Base-by-base conservation (phyloP, 2,329 filamentous ascomycete genomes). In the Trichophyton schoenleinii region DNA sequence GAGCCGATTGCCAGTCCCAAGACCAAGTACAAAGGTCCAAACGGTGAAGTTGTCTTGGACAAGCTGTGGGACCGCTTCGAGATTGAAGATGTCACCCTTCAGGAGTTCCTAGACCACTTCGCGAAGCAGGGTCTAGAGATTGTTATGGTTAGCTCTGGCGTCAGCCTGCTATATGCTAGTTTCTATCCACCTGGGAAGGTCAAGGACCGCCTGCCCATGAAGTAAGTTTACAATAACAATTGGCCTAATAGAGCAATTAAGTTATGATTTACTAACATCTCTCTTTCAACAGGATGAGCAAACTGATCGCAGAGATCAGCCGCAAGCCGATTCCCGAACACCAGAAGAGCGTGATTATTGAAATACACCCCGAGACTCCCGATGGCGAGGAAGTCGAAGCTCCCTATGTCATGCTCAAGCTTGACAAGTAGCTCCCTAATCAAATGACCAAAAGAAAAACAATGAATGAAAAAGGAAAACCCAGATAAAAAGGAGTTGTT, bases 21-120 rank as follows among this genome's bases (percentile, higher is more conserved):
- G 82, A 89, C 92, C 66, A 89, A 84, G 69, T 99, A 97, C 77
- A 79, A 85, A 71, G 88, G 90, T 22, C 87, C 86, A 59, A 88
- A 88, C 70, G 87, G 88, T 68, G 80, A 86, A 67, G 89, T 95
- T 18, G 84, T 81, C 25, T 85, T 99, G 68, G 94, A 99, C 79
- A 95, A 95, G 80, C 87, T 99, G 60, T 99, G 94, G 94, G 94
- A 97, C 75, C 87, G 94, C 44, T 97, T 97, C 69, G 91, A 97
- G 78, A 81, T 96, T 41, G 82, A 87, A 15, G 85, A 99, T 71
- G 84, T 96, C 58, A 92, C 91, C 1, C 80, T 99, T 58, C 81
- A 83, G 70, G 85, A 97, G 72, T 88, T 99, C 69, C 75, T 97
- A 28, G 84, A 89, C 61, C 78, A 88, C 69, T 96, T 99, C 72